Evolutionary conservation across 129 eudicot genomes (phyloP), one percentile per base, ranked within the genome.

Genomic region (Chrysanthemum makinoi): DNA sequence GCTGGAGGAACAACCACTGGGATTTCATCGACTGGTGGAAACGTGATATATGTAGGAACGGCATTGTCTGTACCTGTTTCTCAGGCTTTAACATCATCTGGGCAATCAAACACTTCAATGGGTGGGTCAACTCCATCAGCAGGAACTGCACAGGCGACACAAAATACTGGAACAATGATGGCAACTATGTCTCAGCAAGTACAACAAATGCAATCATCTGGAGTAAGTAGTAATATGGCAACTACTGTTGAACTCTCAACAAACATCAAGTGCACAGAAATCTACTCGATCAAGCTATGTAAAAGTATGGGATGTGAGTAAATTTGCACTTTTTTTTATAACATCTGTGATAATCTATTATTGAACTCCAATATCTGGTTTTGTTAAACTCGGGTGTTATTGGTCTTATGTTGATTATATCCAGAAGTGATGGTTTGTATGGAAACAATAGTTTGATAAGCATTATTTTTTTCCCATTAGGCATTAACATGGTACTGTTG

Each of bases 221-320:
- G 85, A 43, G 73, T 75, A 66, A 77, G 74, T 72, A 75, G 79
- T 75, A 88, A 74, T 63, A 1, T 8, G 10, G 46, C 10, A 39
- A 39, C 46, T 39, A 35, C 43, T 8, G 46, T 6, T 6, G 46
- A 7, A 39, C 46, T 39, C 46, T 56, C 86, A 82, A 65, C 93
- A 82, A 77, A 64, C 83, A 55, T 72, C 97, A 57, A 75, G 82
- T 75, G 57, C 87, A 35, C 24, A 72, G 60, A 84, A 71, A 72
- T 75, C 97, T 44, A 83, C 80, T 47, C 95, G 72, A 51, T 81
- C 95, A 6, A 91, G 83, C 78, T 91, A 91, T 73, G 77, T 84
- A 1, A 88, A 86, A 88, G 80, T 86, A 18, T 91, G 97, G 92
- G 92, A 91, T 92, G 95, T 91, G 78, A 83, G 63, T 72, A 30